Conservation (phyloP, 1,139 yeast genomes). For the Scheffersomyces parashehatae region DNA sequence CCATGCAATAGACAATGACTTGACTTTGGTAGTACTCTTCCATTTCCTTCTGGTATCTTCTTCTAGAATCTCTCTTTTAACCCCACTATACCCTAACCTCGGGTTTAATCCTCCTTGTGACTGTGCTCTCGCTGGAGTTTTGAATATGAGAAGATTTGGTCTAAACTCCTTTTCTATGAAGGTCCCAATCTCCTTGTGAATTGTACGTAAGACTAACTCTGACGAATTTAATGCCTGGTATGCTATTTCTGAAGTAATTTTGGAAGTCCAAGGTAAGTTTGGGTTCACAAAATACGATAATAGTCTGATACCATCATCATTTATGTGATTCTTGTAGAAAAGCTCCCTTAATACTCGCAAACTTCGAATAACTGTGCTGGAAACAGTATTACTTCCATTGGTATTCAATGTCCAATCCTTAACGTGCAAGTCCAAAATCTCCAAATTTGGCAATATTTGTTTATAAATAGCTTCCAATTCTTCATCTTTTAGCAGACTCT, state of each 20-base stretch:
- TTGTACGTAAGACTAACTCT: too few relatives aligned
- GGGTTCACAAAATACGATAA: constrained; percentile 28
- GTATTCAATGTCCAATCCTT: too few relatives aligned
- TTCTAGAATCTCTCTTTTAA: constrained; percentile 18
- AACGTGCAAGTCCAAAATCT: too few relatives aligned
- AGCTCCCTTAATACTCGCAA: too few relatives aligned
- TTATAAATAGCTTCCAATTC: too few relatives aligned
- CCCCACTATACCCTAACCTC: constrained; percentile 26
- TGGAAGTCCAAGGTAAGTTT: constrained; percentile 30
- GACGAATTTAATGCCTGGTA: constrained; percentile 1
- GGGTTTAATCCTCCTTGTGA: constrained; percentile 27
- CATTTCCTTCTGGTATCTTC: constrained; percentile 31
- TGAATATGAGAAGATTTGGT: constrained; percentile 6
- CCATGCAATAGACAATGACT: constrained; percentile 29
- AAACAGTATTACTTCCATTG: too few relatives aligned
- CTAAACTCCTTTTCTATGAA: constrained; percentile 4
- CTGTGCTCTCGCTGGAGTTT: neutral
- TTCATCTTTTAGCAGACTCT: too few relatives aligned
- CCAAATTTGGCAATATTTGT: too few relatives aligned
- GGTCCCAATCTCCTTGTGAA: too few relatives aligned
- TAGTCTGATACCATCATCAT: neutral
- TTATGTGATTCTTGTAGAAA: too few relatives aligned
- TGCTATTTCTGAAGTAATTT: constrained; percentile 15
- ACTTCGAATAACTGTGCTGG: too few relatives aligned
- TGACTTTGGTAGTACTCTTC: constrained; percentile 28